Evolutionary conservation across 225 moss, liverwort and hornwort genomes (phyloP).

Genomic region (Physcomitrellopsis africana): DNA sequence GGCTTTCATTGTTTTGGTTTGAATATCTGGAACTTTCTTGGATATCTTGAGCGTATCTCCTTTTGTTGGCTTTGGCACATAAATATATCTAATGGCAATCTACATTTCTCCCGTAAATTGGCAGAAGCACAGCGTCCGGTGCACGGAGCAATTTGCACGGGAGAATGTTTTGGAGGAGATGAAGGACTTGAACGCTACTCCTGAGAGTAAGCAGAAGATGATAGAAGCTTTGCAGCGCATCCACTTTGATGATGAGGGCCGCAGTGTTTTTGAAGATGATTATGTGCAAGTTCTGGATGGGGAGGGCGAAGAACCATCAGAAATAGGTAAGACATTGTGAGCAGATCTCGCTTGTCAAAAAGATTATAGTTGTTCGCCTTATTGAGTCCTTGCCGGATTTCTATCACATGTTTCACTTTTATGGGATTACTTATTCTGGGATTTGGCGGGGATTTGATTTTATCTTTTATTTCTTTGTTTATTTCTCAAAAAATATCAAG

Average conservation of each 20-base stretch:
- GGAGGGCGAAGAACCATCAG: conserved; percentile 50
- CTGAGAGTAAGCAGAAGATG: conserved; percentile 78
- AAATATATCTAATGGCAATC: not conserved
- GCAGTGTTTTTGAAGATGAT: conserved; percentile 89
- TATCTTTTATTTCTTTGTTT: too few species aligned
- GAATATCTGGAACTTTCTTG: not conserved
- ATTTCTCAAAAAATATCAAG: too few species aligned
- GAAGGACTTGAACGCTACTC: conserved; percentile 67
- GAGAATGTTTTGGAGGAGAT: conserved; percentile 88
- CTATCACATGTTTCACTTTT: not conserved
- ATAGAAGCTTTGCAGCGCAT: conserved; percentile 83
- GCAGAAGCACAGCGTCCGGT: conserved; percentile 90
- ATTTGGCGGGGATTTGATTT: not conserved
- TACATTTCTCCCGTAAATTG: not conserved
- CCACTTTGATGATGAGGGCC: conserved; percentile 89
- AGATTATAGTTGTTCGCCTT: not conserved
- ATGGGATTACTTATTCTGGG: not conserved
- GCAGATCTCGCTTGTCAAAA: not conserved
- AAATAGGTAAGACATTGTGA: conserved; percentile 31
- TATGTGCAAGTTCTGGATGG: conserved; percentile 41
- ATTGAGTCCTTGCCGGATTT: not conserved
- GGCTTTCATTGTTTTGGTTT: conserved; percentile 6
- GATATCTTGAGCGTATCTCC: not conserved
- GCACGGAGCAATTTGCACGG: conserved; percentile 88
- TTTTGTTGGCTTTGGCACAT: conserved; percentile 5